Evolutionary conservation across 805 yeast species (phyloP).

Genomic region (Ogataea pignaliae): DNA sequence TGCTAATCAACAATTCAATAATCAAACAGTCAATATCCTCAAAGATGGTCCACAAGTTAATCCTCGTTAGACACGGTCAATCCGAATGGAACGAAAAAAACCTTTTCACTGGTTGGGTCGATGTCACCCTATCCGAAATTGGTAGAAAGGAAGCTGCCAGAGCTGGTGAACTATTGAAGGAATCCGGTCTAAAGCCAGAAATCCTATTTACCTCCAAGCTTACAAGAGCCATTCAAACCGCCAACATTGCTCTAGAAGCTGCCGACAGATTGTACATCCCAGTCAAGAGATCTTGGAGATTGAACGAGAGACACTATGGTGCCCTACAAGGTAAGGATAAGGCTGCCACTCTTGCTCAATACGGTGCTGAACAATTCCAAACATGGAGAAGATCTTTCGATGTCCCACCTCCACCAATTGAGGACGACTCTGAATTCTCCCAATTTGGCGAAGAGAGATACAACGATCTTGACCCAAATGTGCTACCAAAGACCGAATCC

Average conservation of each 20-base stretch:
- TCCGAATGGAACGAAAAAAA: slow-evolving; percentile 98
- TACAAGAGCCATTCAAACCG: slow-evolving; percentile 95
- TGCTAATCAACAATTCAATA: no score
- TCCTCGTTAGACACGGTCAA: slow-evolving; percentile 98
- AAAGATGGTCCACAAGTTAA: slow-evolving; percentile 49
- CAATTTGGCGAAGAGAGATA: slow-evolving; percentile 86
- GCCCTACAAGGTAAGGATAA: slow-evolving; percentile 98
- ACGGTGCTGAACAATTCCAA: slow-evolving; percentile 91
- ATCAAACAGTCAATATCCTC: no score
- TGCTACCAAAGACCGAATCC: slow-evolving; percentile 91
- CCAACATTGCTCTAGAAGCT: slow-evolving; percentile 83
- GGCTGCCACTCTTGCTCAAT: slow-evolving; percentile 83
- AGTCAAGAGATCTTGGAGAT: slow-evolving; percentile 94
- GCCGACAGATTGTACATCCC: slow-evolving; percentile 91
- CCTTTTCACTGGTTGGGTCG: slow-evolving; percentile 99
- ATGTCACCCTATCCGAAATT: slow-evolving; percentile 74
- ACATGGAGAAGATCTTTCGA: slow-evolving; percentile 97
- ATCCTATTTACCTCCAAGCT: slow-evolving; percentile 86
- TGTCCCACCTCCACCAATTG: slow-evolving; percentile 91
- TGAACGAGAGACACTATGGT: slow-evolving; percentile 99
- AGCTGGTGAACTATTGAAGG: slow-evolving; percentile 90
- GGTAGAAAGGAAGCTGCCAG: slow-evolving; percentile 89
- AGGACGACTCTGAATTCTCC: slow-evolving; percentile 71
- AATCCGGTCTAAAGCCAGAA: slow-evolving; percentile 81
- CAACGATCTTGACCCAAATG: slow-evolving; percentile 75